phyloP scores from a whole-genome alignment of 2,329 filamentous ascomycete species.

The Fusarium newnesense region DNA sequence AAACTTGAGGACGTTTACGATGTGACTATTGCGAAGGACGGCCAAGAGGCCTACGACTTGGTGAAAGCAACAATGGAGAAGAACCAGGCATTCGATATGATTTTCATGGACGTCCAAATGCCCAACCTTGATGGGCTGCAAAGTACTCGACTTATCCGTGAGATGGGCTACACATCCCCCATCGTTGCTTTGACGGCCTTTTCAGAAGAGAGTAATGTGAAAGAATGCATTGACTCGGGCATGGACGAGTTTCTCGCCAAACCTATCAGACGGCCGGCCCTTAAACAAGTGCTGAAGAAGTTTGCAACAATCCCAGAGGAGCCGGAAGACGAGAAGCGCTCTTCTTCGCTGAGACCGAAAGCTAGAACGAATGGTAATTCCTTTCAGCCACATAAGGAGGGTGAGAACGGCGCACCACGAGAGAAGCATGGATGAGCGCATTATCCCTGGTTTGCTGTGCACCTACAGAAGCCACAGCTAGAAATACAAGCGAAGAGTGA shows the following conservation, averaged over 20 bases:
- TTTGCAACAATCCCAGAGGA: conserved; percentile 86
- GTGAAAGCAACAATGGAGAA: conserved; percentile 85
- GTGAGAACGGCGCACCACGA: conserved; percentile 25
- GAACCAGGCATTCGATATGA: conserved; percentile 80
- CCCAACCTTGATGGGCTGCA: conserved; percentile 91
- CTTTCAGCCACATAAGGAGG: conserved; percentile 19
- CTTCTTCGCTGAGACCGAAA: conserved; percentile 29
- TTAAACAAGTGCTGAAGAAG: conserved; percentile 87
- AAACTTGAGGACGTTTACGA: conserved; percentile 86
- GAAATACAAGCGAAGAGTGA: conserved; percentile 7
- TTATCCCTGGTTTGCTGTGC: background rate
- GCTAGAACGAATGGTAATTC: conserved; percentile 31
- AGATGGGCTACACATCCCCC: conserved; percentile 86
- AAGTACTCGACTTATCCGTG: conserved; percentile 83
- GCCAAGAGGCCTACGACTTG: conserved; percentile 86
- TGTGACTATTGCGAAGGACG: conserved; percentile 87
- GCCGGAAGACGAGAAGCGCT: conserved; percentile 42
- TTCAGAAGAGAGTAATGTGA: conserved; percentile 88
- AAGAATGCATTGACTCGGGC: conserved; percentile 86
- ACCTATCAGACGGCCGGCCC: conserved; percentile 80
- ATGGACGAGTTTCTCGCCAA: conserved; percentile 91
- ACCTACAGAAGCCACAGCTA: background rate
- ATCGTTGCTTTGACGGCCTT: conserved; percentile 94
- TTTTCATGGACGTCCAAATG: conserved; percentile 98
- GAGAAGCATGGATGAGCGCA: conserved; percentile 34